Evolutionary conservation across 768 basidiomycete genomes (phyloP), one percentile per base, ranked within the genome.

Genomic region (Kwoniella botswanensis): DNA sequence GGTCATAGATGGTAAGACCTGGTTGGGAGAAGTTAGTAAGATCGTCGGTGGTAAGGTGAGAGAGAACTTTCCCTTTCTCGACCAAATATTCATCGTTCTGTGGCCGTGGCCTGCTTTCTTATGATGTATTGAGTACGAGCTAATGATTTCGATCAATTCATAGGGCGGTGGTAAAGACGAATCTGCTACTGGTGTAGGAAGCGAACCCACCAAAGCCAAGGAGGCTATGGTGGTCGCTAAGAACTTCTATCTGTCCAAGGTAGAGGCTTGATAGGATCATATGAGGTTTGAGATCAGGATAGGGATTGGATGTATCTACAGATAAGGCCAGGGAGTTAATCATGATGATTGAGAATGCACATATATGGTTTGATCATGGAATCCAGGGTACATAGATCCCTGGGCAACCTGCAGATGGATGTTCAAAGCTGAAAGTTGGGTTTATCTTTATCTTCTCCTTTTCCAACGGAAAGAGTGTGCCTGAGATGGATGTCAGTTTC

Each of bases 141-240:
- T 52, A 29, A 63, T 63, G 26, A 52, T 43, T 5, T 60, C 24
- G 26, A 2, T 24, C 21, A 17, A 9, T 54, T 17, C 64, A 11
- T 67, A 94, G 93, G 93, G 93, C 63, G 97, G 97, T 65, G 97
- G 97, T 15, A 98, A 95, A 84, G 93, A 93, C 70, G 97, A 98
- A 46, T 88, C 88, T 66, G 91, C 92, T 1, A 93, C 95, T 79
- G 97, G 97, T 26, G 89, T 96, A 15, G 97, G 97, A 41, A 84
- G 86, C 3, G 87, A 92, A 71, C 82, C 87, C 0, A 84, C 83
- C 26, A 90, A 88, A 83, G 84, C 93, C 2, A 84, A 87, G 17
- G 92, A 91, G 70, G 94, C 92, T 1, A 75, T 93, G 21, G 79
- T 76, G 66, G 85, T 86, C 24, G 93, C 92, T 3, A 84, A 85